Percentiles rank a stretch among this genome's conserved stretches.
phyloP scores from a whole-genome alignment of 106 monocot genomes.

The Phalaenopsis equestris region DNA sequence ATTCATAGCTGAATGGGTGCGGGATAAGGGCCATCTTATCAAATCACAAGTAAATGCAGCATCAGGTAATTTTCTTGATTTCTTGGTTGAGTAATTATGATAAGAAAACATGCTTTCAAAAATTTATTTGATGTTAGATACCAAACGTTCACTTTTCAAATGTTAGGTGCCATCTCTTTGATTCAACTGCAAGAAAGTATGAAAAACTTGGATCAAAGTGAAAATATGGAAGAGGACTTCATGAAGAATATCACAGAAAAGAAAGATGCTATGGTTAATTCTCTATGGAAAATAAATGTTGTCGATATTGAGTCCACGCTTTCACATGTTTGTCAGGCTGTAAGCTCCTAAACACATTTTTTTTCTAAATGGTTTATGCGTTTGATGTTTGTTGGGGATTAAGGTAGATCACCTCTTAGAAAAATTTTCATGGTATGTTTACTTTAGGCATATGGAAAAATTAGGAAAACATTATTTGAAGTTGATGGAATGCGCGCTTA shows the following conservation, averaged over 20 bases:
- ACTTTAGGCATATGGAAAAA: too few relatives aligned
- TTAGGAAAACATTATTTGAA: background rate
- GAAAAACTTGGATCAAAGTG: slow-evolving; percentile 52
- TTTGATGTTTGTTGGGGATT: background rate
- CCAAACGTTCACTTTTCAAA: background rate
- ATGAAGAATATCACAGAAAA: slow-evolving; percentile 68
- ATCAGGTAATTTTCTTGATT: slow-evolving; percentile 41
- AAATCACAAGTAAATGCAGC: slow-evolving; percentile 97
- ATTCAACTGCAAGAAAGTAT: slow-evolving; percentile 84
- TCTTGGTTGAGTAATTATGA: background rate
- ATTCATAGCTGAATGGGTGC: slow-evolving; percentile 91
- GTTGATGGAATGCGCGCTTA: too few relatives aligned
- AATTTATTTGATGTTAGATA: too few relatives aligned
- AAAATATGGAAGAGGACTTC: slow-evolving; percentile 47
- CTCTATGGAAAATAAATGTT: slow-evolving; percentile 94
- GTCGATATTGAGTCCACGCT: slow-evolving; percentile 90
- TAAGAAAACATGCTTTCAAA: too few relatives aligned
- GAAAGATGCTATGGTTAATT: slow-evolving; percentile 84
- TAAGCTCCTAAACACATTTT: slow-evolving; percentile 25
- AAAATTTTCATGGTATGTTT: too few relatives aligned
- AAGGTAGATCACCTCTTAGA: too few relatives aligned
- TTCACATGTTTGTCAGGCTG: slow-evolving; percentile 76
- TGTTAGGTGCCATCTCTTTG: slow-evolving; percentile 68
- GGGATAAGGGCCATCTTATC: slow-evolving; percentile 79
- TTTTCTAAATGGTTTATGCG: background rate